A percentile compares a stretch with the other conserved stretches of the same genome.
Evolutionary conservation across 768 basidiomycete species (phyloP).

Genomic region (Pisolithus marmoratus): DNA sequence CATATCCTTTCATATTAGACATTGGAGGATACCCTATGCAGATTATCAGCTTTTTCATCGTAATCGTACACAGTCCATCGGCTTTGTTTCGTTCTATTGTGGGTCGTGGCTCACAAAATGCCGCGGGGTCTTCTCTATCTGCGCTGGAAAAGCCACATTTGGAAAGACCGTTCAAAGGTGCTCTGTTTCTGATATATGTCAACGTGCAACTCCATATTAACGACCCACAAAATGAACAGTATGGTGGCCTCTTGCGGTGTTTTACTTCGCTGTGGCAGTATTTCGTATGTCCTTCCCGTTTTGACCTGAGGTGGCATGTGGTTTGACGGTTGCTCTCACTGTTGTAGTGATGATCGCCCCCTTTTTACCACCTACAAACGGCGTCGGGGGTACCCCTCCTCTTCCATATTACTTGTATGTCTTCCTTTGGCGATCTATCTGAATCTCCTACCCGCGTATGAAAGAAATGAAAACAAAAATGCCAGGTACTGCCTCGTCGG

Average conservation of each 20-base stretch:
- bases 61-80: no score
- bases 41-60: constrained; percentile 52
- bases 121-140: constrained; percentile 56
- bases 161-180: constrained; percentile 49
- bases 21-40: constrained; percentile 45
- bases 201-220: not conserved
- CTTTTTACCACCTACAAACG: constrained; percentile 48
- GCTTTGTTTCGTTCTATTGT: no score
- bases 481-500: constrained; percentile 50
- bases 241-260: constrained; percentile 50
- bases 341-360: constrained; percentile 48
- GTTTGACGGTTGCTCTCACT: not conserved
- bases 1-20: constrained; percentile 58
- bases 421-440: not conserved
- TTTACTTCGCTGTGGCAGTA: constrained; percentile 45
- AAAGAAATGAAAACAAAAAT: not conserved
- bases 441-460: not conserved
- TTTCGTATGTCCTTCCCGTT: constrained; percentile 39
- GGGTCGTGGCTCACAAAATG: no score
- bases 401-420: constrained; percentile 50
- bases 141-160: constrained; percentile 43
- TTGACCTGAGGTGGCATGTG: accelerated
- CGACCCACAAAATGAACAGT: constrained; percentile 25
- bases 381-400: constrained; percentile 54
- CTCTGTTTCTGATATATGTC: not conserved